phyloP scores from a whole-genome alignment of 495 filamentous ascomycete genomes.

The Lasiosphaeria ovina region DNA sequence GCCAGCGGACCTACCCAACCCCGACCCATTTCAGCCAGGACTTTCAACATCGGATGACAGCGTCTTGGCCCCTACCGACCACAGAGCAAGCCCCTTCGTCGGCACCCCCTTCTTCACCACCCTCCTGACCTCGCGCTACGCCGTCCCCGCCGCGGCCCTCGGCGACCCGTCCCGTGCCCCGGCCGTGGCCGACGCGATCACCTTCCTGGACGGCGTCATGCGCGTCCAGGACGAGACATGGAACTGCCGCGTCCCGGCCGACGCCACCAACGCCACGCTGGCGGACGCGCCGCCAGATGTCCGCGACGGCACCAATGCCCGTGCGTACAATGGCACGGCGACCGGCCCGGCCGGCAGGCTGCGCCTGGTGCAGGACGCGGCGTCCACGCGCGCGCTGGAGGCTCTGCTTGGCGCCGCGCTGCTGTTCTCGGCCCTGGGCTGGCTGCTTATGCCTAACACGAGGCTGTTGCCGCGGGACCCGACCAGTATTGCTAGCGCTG shows the following conservation, averaged over 20 bases:
- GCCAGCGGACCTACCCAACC: background rate
- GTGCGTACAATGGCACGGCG: constrained; percentile 3
- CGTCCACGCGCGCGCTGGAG: constrained; percentile 21
- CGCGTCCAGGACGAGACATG: constrained; percentile 15
- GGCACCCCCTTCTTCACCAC: constrained; percentile 17
- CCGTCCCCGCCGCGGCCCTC: constrained; percentile 14
- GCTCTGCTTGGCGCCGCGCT: constrained; percentile 14
- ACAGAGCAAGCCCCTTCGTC: background rate
- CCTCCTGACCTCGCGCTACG: constrained; percentile 21
- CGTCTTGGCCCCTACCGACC: background rate
- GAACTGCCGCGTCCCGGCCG: constrained; percentile 8
- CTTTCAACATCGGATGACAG: background rate
- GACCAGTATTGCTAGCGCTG: constrained; percentile 10
- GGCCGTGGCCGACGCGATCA: constrained; percentile 17
- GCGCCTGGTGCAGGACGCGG: constrained; percentile 20
- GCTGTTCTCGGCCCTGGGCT: constrained; percentile 3
- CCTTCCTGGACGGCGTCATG: constrained; percentile 25
- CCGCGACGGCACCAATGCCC: constrained; percentile 1
- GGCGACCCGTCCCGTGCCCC: constrained; percentile 11
- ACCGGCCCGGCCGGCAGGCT: constrained; percentile 5
- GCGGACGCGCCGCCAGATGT: background rate
- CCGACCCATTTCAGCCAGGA: background rate
- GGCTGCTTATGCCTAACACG: constrained; percentile 10
- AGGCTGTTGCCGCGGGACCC: constrained; percentile 14
- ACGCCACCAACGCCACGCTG: constrained; percentile 13